These are phyloP conservation scores for Leishmania turanica DNA, from an alignment of 208 protist genomes.

Conservation along the genomic window DNA sequence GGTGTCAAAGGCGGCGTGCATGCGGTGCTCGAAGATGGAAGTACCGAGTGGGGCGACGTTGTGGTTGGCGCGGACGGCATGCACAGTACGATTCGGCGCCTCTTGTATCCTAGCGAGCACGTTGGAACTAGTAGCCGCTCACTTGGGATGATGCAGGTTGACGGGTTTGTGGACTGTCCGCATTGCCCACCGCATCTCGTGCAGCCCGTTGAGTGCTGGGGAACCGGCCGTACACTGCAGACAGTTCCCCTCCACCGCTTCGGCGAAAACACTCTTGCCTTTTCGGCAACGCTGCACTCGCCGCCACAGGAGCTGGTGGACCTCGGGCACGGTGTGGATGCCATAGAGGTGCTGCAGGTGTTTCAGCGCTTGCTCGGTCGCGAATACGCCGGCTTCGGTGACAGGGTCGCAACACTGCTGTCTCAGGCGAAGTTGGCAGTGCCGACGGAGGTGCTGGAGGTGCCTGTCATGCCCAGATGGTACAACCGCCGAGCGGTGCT, in stretches of 20 bases:
- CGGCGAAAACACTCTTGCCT: conserved; percentile 56
- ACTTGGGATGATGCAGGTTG: conserved; percentile 80
- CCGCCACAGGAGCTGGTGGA: conserved; percentile 62
- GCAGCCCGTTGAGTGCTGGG: conserved; percentile 74
- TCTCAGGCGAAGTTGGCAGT: conserved; percentile 55
- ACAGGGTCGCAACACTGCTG: conserved; percentile 40
- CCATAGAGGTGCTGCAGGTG: conserved; percentile 48
- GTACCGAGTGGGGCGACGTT: conserved; percentile 87
- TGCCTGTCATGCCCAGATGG: conserved; percentile 90
- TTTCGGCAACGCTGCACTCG: conserved; percentile 72
- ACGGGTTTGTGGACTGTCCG: conserved; percentile 59
- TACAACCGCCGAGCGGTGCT: conserved; percentile 88
- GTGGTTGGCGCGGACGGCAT: conserved; percentile 90
- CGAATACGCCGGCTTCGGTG: conserved; percentile 64
- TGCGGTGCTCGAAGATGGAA: conserved; percentile 71
- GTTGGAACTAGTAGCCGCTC: conserved; percentile 66
- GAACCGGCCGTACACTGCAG: conserved; percentile 38
- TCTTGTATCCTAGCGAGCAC: conserved; percentile 84
- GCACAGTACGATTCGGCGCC: conserved; percentile 74
- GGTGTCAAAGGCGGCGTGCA: conserved; percentile 86
- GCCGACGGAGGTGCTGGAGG: conserved; percentile 76
- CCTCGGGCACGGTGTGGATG: conserved; percentile 37
- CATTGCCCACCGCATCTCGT: conserved; percentile 46
- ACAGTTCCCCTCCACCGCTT: conserved; percentile 49
- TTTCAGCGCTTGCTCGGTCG: conserved; percentile 47